These are phyloP conservation scores for Elasticomyces elasticus DNA, from an alignment of 495 filamentous ascomycete species.

Conservation along the genomic window DNA sequence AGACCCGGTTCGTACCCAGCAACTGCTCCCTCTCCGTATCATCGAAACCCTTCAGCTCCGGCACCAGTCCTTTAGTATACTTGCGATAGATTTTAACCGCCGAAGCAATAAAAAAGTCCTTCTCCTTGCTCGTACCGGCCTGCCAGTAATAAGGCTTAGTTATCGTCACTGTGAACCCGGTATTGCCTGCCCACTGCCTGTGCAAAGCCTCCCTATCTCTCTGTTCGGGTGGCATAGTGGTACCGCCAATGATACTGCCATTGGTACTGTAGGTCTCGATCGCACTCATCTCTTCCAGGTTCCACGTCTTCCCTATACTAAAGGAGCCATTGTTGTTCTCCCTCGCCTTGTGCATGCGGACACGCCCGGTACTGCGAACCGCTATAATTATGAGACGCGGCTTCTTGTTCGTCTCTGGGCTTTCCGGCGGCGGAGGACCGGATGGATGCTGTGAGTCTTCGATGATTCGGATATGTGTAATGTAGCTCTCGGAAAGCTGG, in stretches of 20 bases:
- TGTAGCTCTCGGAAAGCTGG: constrained; percentile 81
- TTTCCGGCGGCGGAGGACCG: constrained; percentile 66
- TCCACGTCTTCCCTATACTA: constrained; percentile 97
- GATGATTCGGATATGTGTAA: constrained; percentile 83
- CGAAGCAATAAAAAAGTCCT: constrained; percentile 94
- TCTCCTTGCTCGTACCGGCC: constrained; percentile 81
- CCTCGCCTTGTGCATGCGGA: constrained; percentile 91
- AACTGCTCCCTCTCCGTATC: constrained; percentile 65
- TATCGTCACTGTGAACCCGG: constrained; percentile 81
- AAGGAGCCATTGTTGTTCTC: constrained; percentile 90
- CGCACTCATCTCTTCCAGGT: constrained; percentile 69
- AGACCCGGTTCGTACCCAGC: constrained; percentile 32
- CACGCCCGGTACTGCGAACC: constrained; percentile 80
- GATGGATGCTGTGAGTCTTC: constrained; percentile 82
- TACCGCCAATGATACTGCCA: constrained; percentile 20
- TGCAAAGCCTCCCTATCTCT: constrained; percentile 52
- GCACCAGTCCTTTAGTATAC: constrained; percentile 80
- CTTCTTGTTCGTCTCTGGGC: constrained; percentile 66
- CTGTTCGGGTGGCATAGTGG: constrained; percentile 29
- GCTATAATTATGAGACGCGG: constrained; percentile 81
- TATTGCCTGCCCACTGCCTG: constrained; percentile 65
- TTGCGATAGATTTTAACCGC: constrained; percentile 91
- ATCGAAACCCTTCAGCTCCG: constrained; percentile 73
- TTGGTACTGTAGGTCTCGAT: constrained; percentile 63
- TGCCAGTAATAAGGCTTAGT: constrained; percentile 97